phyloP scores from a whole-genome alignment of 2,329 filamentous ascomycete species.

The Sporothrix schenckii region DNA sequence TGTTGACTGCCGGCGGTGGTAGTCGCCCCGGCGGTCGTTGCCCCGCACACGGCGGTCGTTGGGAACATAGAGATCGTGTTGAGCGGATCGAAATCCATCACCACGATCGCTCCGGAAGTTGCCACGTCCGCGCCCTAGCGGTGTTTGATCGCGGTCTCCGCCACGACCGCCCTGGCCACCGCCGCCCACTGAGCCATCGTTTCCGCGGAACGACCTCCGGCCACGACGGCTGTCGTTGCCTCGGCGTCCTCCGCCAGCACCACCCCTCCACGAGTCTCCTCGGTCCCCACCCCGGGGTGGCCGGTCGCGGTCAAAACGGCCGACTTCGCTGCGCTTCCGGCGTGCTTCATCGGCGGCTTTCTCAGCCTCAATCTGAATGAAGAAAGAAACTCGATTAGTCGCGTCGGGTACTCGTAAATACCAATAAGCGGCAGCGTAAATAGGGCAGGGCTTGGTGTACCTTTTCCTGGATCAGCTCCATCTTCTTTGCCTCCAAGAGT shows the following conservation, averaged over 20 bases:
- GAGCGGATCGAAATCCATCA: conserved; percentile 41
- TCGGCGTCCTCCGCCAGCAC: conserved; percentile 57
- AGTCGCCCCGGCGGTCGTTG: conserved; percentile 44
- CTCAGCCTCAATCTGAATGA: conserved; percentile 72
- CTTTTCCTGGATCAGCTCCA: conserved; percentile 93
- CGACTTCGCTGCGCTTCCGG: conserved; percentile 65
- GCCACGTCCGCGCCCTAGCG: conserved; percentile 50
- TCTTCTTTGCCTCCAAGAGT: conserved; percentile 92
- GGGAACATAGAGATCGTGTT: conserved; percentile 58
- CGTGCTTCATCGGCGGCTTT: conserved; percentile 76
- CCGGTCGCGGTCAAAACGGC: conserved; percentile 50
- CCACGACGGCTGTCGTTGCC: conserved; percentile 39
- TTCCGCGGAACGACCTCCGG: conserved; percentile 43
- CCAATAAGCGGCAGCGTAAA: too few relatives aligned
- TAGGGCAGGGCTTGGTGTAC: conserved; percentile 52
- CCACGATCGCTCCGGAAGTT: conserved; percentile 49
- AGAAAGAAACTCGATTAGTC: not conserved
- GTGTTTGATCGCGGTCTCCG: conserved; percentile 53
- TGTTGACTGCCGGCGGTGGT: conserved; percentile 48
- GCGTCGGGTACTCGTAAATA: not conserved
- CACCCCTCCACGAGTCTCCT: conserved; percentile 58
- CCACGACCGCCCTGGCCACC: conserved; percentile 51
- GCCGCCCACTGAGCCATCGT: conserved; percentile 48
- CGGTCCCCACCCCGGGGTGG: conserved; percentile 41
- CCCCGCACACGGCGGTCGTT: conserved; percentile 48